Percentiles rank a stretch among this genome's conserved stretches.
phyloP scores from a whole-genome alignment of 2,329 filamentous ascomycete species.

The Pseudogymnoascus sp. region DNA sequence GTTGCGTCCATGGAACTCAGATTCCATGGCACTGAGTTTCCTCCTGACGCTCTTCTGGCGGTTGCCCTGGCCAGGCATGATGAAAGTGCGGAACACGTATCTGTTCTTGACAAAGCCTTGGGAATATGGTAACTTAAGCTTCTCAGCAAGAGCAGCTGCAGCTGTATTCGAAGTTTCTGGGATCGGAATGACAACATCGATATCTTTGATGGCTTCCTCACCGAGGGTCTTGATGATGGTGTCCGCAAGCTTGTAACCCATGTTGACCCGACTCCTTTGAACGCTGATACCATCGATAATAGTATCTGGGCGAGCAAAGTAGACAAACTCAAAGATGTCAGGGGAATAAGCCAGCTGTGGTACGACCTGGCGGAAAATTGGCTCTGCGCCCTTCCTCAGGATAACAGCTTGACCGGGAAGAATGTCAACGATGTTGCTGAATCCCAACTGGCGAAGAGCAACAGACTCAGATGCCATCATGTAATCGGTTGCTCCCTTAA shows the following conservation, averaged over 20 bases:
- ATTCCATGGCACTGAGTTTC: constrained; percentile 80
- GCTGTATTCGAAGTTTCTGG: constrained; percentile 78
- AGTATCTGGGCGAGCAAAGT: constrained; percentile 76
- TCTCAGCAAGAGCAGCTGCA: constrained; percentile 67
- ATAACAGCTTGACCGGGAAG: constrained; percentile 80
- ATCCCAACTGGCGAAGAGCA: constrained; percentile 74
- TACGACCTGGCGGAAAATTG: constrained; percentile 69
- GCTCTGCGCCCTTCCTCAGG: constrained; percentile 67
- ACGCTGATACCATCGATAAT: constrained; percentile 85
- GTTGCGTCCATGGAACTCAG: constrained; percentile 73
- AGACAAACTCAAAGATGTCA: constrained; percentile 83
- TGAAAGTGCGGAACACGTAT: constrained; percentile 83
- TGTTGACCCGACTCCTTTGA: constrained; percentile 73
- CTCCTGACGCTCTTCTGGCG: constrained; percentile 80
- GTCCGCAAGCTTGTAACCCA: constrained; percentile 75
- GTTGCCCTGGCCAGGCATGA: constrained; percentile 73
- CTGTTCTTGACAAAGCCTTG: constrained; percentile 86
- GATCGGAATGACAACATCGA: constrained; percentile 79
- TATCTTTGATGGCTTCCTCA: constrained; percentile 61
- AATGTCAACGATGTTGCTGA: constrained; percentile 68
- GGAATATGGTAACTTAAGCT: constrained; percentile 67
- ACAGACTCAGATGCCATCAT: constrained; percentile 89
- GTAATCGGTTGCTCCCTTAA: constrained; percentile 65
- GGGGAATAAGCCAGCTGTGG: constrained; percentile 64
- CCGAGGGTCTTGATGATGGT: constrained; percentile 63